These are phyloP conservation scores for Yarrowia keelungensis DNA, from an alignment of 805 yeast species.

Conservation along the genomic window DNA sequence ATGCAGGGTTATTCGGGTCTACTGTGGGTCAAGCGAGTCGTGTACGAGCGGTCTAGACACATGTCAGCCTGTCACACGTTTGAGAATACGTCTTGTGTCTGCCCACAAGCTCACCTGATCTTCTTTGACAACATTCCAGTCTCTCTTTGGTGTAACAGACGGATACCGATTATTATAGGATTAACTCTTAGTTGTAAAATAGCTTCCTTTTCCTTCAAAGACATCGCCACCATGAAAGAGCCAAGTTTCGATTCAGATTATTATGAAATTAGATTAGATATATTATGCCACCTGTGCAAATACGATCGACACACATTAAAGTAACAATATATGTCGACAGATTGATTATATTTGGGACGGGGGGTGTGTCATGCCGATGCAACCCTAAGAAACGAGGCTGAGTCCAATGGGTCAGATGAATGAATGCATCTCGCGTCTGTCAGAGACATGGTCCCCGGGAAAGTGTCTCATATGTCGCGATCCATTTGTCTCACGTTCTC, in stretches of 20 bases:
- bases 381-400: slow-evolving; percentile 15
- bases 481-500: background rate
- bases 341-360: background rate
- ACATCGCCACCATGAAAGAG: too few species aligned
- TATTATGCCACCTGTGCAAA: slow-evolving; percentile 19
- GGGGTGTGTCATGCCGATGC: background rate
- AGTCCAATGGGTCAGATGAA: background rate
- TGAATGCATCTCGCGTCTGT: background rate
- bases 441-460: too few species aligned
- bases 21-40: background rate
- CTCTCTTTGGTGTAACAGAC: too few species aligned
- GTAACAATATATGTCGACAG: background rate
- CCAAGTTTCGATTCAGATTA: background rate
- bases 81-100: too few species aligned
- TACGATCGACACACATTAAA: slow-evolving; percentile 8
- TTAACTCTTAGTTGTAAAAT: too few species aligned
- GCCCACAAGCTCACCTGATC: too few species aligned
- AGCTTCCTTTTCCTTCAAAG: too few species aligned
- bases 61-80: too few species aligned
- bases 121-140: too few species aligned
- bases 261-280: slow-evolving; percentile 10
- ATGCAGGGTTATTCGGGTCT: slow-evolving; percentile 26
- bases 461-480: background rate
- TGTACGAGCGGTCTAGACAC: background rate
- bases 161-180: too few species aligned